Evolutionary conservation across 75 land plant genomes (phyloP).

Genomic region (Cunninghamia lanceolata): DNA sequence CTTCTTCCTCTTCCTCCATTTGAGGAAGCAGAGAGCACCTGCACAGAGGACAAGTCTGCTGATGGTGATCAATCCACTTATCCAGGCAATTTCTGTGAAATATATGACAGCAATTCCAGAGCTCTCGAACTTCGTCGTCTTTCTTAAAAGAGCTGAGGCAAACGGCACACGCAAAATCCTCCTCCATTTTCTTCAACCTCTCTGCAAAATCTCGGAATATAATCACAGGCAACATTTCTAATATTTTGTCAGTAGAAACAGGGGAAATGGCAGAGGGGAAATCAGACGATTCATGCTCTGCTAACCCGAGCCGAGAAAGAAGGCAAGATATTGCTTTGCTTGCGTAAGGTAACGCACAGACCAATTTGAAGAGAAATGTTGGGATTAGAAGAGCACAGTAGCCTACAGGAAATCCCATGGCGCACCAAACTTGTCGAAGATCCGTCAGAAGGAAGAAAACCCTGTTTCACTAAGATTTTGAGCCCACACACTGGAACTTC

Average conservation of each 20-base stretch:
- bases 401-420: too few species aligned
- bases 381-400: too few species aligned
- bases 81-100: constrained; percentile 66
- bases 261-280: too few species aligned
- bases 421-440: too few species aligned
- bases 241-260: constrained; percentile 28
- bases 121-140: constrained; percentile 41
- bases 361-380: too few species aligned
- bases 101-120: constrained; percentile 56
- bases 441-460: too few species aligned
- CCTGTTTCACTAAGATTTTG: too few species aligned
- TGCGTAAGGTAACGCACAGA: too few species aligned
- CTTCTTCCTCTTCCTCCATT: neutral
- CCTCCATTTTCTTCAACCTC: neutral
- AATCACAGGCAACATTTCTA: constrained; percentile 43
- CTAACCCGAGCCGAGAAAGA: too few species aligned
- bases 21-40: constrained; percentile 26
- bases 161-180: constrained; percentile 35
- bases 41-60: constrained; percentile 68
- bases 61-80: constrained; percentile 63
- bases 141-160: constrained; percentile 54
- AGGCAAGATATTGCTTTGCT: too few species aligned
- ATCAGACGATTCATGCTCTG: too few species aligned
- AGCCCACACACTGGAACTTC: too few species aligned
- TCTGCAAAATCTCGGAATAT: constrained; percentile 24